A percentile compares a stretch with the other conserved stretches of the same genome.
These are phyloP conservation scores for Backusella westeae DNA, from an alignment of 192 early-diverging fungal genomes.

Conservation along the genomic window DNA sequence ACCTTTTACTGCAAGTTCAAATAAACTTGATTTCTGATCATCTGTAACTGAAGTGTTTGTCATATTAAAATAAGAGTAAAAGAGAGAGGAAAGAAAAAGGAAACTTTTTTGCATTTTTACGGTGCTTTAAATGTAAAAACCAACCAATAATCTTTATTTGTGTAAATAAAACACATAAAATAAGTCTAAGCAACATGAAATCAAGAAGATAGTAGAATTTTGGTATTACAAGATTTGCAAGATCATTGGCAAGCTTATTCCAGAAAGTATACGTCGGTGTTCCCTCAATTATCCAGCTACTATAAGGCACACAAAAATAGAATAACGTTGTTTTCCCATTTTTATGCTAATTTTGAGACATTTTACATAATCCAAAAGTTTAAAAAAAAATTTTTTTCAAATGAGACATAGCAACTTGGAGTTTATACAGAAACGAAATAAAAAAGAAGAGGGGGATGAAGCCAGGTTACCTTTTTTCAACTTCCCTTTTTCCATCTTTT, in stretches of 20 bases:
- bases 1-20: neutral
- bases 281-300: neutral
- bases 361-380: neutral
- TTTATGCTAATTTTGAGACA: neutral
- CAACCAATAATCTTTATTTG: neutral
- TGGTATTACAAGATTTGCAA: neutral
- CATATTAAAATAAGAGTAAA: neutral
- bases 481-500: neutral
- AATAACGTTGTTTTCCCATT: neutral
- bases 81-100: neutral
- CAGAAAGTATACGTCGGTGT: neutral
- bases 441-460: neutral
- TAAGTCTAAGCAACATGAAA: neutral
- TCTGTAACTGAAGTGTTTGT: constrained; percentile 1
- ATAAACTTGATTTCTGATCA: neutral
- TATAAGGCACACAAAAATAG: neutral
- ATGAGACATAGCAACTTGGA: neutral
- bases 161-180: neutral
- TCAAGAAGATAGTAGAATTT: neutral
- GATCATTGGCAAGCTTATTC: neutral
- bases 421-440: neutral
- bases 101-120: constrained; percentile 2
- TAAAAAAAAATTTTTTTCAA: neutral
- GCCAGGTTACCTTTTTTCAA: neutral
- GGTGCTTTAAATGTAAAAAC: constrained; percentile 1